Base-by-base conservation (phyloP, 2,329 filamentous ascomycete species). In the Sphaerostilbella broomeana region DNA sequence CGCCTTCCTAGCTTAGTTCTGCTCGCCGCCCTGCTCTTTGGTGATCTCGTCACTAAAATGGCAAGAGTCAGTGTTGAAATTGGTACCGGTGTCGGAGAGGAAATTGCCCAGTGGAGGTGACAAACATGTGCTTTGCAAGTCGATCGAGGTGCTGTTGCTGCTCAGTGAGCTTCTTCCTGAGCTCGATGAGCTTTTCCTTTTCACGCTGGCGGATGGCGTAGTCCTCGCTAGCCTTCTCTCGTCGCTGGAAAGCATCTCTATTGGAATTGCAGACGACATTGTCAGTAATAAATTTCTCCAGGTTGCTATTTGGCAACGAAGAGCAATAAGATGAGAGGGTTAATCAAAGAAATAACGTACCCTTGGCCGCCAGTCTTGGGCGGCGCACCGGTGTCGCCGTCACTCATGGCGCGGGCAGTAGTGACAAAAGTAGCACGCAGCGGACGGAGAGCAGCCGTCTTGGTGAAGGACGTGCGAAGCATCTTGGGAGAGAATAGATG, bases 201-300 rank as follows among this genome's bases (percentile, higher is more conserved):
- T 97, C 92, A 60, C 88, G 85, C 70, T 84, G 72, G 57, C 79
- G 79, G 68, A 98, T 88, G 67, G 84, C 86, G 53, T 78, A 77
- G 63, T 88, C 82, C 71, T 97, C 92, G 60, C 70, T 75, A 51
- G 90, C 90, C 61, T 82, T 77, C 69, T 98, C 92, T 55, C 92
- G 87, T 69, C 83, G 84, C 69, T 82, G 86, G 77, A 95, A 98
- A 42, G 86, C 79, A 61, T 98, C 90, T 54, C 90, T 22, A 13
- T 22, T 9, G 6, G 2, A 4, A 11, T 24, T 5, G 20, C 18
- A 8, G 8, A 22, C 12, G 9, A 2, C 13, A 10, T 18, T 11
- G 4, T 28, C 15, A 16, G 16, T 13, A 38, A 30, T 22, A 30
- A 3, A 30, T 29, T 13, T 22, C n/a, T n/a, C n/a, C n/a, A n/a